Percentiles rank a stretch among this genome's conserved stretches.
Evolutionary conservation across 352 stramenopile species (phyloP).

Genomic region (Pythium grandisporangium): DNA sequence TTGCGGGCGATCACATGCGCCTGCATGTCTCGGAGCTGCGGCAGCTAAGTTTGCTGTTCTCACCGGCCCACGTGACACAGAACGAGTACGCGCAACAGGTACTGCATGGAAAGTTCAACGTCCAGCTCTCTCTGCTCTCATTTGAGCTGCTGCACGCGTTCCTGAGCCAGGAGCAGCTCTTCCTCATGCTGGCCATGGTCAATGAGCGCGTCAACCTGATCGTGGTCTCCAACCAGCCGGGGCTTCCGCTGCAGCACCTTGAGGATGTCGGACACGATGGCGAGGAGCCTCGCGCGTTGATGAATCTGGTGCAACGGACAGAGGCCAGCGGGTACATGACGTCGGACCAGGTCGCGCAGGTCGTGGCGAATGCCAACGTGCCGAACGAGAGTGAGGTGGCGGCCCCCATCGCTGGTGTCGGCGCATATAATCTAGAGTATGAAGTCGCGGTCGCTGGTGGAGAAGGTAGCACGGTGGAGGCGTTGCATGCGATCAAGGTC

Average conservation of each 20-base stretch:
- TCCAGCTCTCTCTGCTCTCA: conserved; percentile 73
- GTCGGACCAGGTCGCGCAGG: conserved; percentile 47
- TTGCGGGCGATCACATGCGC: conserved; percentile 50
- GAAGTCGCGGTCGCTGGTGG: conserved; percentile 47
- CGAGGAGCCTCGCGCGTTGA: conserved; percentile 23
- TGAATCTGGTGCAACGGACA: conserved; percentile 23
- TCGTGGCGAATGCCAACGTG: conserved; percentile 28
- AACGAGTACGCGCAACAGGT: conserved; percentile 78
- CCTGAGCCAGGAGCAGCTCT: conserved; percentile 67
- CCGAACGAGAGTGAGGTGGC: conserved; percentile 72
- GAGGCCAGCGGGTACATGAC: conserved; percentile 31
- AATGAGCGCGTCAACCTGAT: conserved; percentile 74
- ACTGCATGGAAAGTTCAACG: conserved; percentile 76
- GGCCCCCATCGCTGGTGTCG: conserved; percentile 40
- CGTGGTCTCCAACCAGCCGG: conserved; percentile 62
- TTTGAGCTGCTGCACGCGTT: conserved; percentile 80
- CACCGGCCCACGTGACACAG: conserved; percentile 41
- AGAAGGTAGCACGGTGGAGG: conserved; percentile 32
- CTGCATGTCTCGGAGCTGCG: conserved; percentile 67
- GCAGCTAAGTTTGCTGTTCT: conserved; percentile 50
- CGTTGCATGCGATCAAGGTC: conserved; percentile 56
- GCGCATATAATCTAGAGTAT: conserved; percentile 63
- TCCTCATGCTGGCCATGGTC: conserved; percentile 63
- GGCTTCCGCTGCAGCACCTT: conserved; percentile 53
- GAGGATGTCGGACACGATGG: conserved; percentile 23